Base-by-base conservation (phyloP, 2,329 filamentous ascomycete species). In the Pseudogymnoascus sp. region DNA sequence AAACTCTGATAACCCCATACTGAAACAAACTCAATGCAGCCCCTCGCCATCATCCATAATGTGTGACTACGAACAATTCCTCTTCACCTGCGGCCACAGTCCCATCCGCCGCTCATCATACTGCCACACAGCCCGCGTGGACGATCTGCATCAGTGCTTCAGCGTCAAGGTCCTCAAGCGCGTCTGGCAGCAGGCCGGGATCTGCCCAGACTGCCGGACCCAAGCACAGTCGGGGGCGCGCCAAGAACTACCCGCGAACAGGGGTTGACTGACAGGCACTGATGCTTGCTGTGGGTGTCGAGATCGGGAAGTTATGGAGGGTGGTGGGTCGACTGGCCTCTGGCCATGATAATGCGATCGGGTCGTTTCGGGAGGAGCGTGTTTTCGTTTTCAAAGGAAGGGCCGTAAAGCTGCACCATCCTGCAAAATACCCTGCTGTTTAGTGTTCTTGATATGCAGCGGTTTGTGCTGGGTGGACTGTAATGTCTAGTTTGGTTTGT, bases 91-190 rank as follows among this genome's bases (percentile, higher is more conserved):
- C 76, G 79, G 79, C 31, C 88, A 91, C 75, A 80, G 78, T 4
- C 76, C 78, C 14, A 75, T 81, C 25, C 82, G 85, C 18, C 78
- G 89, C 31, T 85, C 87, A 70, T 85, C 84, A 23, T 83, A 90
- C 74, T 93, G 89, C 74, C 89, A 92, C 75, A 86, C 85, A 68
- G 88, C 89, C 5, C 86, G 89, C 64, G 90, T 89, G 71, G 86
- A 91, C 68, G 84, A 84, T 0, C 80, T 82, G 66, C 88, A 92
- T 72, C 80, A 85, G 69, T 92, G 89, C 74, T 84, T 83, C 67
- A 81, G 85, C 10, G 83, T 90, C 63, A 87, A 89, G 76, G 83
- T 83, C 40, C 79, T 89, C 65, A 81, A 84, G 23, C 77, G 84
- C 66, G 83, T 83, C 71, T 84, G 82, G 78, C 78, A 80, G 31